Evolutionary conservation across 257 asterid genomes (phyloP).

Genomic region (Nicotiana knightiana): DNA sequence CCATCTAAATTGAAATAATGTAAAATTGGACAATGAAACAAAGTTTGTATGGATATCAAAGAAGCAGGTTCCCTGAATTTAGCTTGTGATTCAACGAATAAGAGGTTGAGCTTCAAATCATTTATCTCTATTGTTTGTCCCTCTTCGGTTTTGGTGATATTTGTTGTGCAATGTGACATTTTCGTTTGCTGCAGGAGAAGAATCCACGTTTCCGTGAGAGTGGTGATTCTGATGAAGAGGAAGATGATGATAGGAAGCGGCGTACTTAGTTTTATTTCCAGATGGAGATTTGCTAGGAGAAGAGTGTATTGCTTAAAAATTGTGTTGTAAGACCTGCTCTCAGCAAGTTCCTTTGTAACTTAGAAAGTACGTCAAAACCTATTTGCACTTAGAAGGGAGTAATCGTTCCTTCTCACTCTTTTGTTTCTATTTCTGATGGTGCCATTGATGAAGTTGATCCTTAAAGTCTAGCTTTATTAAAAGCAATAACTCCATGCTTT

Average conservation of each 20-base stretch:
- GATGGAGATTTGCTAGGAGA: not conserved
- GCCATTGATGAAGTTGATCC: not conserved
- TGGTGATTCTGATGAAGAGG: constrained; percentile 84
- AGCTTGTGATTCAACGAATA: not conserved
- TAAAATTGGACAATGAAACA: too few species aligned
- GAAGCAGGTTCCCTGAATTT: not conserved
- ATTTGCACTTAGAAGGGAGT: not conserved
- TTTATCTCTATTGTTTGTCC: not conserved
- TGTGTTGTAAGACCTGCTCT: not conserved
- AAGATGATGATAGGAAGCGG: constrained; percentile 51
- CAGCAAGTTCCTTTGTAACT: not conserved
- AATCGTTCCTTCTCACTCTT: not conserved
- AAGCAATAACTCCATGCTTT: not conserved
- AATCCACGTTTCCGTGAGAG: constrained; percentile 88
- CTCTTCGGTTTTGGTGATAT: not conserved
- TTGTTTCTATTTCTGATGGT: not conserved
- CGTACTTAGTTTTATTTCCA: constrained; percentile 16
- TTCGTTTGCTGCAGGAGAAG: constrained; percentile 50
- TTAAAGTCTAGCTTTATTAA: too few species aligned
- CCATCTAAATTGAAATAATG: not conserved
- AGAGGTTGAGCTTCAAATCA: not conserved
- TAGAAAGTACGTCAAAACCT: not conserved
- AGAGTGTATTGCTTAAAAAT: not conserved
- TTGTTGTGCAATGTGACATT: not conserved
- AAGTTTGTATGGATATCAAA: not conserved